phyloP scores from a whole-genome alignment of 805 yeast genomes.

The Hemisphaericaspora nanyangensis region DNA sequence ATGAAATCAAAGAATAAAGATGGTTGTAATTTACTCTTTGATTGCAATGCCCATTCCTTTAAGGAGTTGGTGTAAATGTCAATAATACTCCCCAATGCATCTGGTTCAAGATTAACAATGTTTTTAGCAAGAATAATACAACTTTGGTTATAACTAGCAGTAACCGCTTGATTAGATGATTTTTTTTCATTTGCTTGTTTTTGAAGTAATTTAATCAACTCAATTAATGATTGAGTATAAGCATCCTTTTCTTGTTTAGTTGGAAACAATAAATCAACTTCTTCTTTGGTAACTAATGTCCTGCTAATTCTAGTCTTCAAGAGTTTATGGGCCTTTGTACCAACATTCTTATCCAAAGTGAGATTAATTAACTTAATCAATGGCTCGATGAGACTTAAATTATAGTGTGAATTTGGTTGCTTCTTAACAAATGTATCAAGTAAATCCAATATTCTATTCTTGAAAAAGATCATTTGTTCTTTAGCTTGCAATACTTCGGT shows the following conservation, averaged over 20 bases:
- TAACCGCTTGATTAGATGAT: conserved; percentile 46
- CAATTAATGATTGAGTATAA: conserved; percentile 20
- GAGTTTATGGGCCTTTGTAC: conserved; percentile 71
- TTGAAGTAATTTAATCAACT: conserved; percentile 41
- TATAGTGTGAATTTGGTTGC: conserved; percentile 39
- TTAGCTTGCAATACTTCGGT: conserved; percentile 74
- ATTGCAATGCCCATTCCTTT: conserved; percentile 55
- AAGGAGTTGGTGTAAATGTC: conserved; percentile 55
- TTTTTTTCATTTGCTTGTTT: conserved; percentile 33
- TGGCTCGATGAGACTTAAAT: conserved; percentile 48
- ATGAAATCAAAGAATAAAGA: conserved; percentile 70
- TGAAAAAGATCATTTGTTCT: conserved; percentile 74
- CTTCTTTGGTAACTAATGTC: conserved; percentile 27
- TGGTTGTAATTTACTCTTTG: conserved; percentile 46
- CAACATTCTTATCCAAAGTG: conserved; percentile 68
- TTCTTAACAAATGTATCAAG: conserved; percentile 57
- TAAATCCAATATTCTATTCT: conserved; percentile 73
- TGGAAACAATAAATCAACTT: conserved; percentile 14
- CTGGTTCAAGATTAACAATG: conserved; percentile 33
- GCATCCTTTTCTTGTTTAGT: conserved; percentile 13
- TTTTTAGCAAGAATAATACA: conserved; percentile 65
- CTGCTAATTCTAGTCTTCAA: conserved; percentile 60
- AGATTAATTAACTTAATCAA: conserved; percentile 56
- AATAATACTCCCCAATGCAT: conserved; percentile 40
- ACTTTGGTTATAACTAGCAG: conserved; percentile 59